phyloP scores from a whole-genome alignment of 108 stramenopile species.

The Nitzschia sp. region DNA sequence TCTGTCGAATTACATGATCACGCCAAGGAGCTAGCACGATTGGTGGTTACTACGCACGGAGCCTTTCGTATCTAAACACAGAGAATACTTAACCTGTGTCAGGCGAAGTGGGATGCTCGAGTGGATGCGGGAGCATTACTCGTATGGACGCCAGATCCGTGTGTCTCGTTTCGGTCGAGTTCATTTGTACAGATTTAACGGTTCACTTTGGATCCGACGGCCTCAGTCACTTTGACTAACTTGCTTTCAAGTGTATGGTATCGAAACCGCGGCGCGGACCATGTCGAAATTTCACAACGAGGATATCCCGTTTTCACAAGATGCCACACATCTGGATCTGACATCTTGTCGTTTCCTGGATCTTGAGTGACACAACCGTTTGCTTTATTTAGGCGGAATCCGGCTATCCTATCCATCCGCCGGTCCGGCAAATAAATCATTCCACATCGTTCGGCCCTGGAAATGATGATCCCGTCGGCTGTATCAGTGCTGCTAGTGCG shows the following conservation, averaged over 20 bases:
- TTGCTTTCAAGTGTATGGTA: slow-evolving; percentile 56
- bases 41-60: slow-evolving; percentile 78
- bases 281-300: not conserved
- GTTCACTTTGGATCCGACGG: slow-evolving; percentile 29
- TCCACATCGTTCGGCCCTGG: too few relatives aligned
- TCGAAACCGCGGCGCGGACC: slow-evolving; percentile 32
- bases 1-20: slow-evolving; percentile 43
- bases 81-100: slow-evolving; percentile 4
- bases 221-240: slow-evolving; percentile 42
- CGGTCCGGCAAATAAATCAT: too few relatives aligned
- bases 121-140: slow-evolving; percentile 38
- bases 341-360: not conserved
- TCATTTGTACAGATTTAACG: slow-evolving; percentile 38
- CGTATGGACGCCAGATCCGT: slow-evolving; percentile 60
- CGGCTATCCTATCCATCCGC: too few relatives aligned
- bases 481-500: too few relatives aligned
- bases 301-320: slow-evolving; percentile 29
- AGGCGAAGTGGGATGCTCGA: slow-evolving; percentile 31
- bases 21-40: slow-evolving; percentile 50
- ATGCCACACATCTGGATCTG: slow-evolving; percentile 35
- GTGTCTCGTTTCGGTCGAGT: slow-evolving; percentile 32
- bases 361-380: too few relatives aligned
- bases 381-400: too few relatives aligned
- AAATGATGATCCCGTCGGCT: too few relatives aligned
- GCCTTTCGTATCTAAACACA: slow-evolving; percentile 63